Base-by-base conservation (phyloP, 2,329 filamentous ascomycete species). In the Epichloe glyceriae region DNA sequence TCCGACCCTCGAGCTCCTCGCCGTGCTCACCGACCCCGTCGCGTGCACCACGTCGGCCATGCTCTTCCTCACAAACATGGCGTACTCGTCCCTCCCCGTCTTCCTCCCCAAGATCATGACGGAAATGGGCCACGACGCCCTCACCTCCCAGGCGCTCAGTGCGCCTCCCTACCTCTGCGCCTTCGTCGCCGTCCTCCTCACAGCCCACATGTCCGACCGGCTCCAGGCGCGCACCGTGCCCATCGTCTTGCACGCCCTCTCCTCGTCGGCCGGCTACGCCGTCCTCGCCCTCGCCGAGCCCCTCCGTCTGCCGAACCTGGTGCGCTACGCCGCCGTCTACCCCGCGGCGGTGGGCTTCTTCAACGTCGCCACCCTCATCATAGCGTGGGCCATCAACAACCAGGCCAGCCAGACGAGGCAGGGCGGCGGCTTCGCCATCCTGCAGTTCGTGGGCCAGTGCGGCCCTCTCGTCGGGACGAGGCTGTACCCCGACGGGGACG, bases 301-400 rank as follows among this genome's bases (percentile, higher is more conserved):
- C 2, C 61, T 74, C 15, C 54, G 63, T 17, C 64, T 79, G 20
- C 62, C 70, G 4, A 60, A 70, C 47, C 74, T 65, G 43, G 54
- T 78, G 38, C 76, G 88, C 17, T 95, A 95, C 61, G 59, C 83
- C 5, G 85, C 82, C 51, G 75, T 95, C 7, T 95, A 85, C 63
- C 88, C 87, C 0, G 88, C 89, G 2, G 78, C 83, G 2, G 71
- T 81, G 1, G 89, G 89, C 4, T 93, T 95, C 67, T 91, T 95
- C 72, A 82, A 79, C 53, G 85, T 88, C 19, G 85, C 95, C 52
- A 88, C 88, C 0, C 75, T 95, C 34, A 84, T 90, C 57, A 86
- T 95, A 51, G 85, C 87, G 2, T 95, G 89, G 89, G 87, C 79
- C 37, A 79, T 95, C 61, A 94, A 95, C 62, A 95, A 95, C 65